These are phyloP conservation scores for Russula earlei DNA, from an alignment of 768 basidiomycete genomes.

Conservation along the genomic window DNA sequence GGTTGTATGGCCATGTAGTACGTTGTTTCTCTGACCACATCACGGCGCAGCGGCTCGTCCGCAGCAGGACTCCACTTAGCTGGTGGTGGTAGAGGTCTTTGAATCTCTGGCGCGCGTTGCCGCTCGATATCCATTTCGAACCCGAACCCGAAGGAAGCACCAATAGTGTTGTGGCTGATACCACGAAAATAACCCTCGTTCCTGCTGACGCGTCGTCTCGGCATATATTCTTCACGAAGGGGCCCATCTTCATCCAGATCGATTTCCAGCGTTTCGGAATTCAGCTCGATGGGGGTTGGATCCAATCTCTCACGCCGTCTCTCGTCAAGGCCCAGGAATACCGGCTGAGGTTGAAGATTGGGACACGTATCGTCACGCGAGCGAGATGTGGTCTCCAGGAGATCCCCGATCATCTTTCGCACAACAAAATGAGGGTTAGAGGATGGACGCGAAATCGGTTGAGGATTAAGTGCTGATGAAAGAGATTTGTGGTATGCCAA, in stretches of 20 bases:
- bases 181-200: constrained; percentile 24
- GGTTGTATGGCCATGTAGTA: constrained; percentile 61
- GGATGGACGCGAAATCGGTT: constrained; percentile 73
- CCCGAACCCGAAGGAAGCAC: constrained; percentile 1
- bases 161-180: constrained; percentile 1
- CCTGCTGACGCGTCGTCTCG: constrained; percentile 49
- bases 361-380: constrained; percentile 20
- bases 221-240: constrained; percentile 71
- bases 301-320: constrained; percentile 45
- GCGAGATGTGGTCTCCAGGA: constrained; percentile 41
- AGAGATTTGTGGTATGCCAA: constrained; percentile 56
- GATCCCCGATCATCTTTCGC: constrained; percentile 59
- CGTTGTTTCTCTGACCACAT: constrained; percentile 40
- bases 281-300: constrained; percentile 28
- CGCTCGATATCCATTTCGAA: constrained; percentile 7
- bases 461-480: constrained; percentile 48
- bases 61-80: constrained; percentile 74
- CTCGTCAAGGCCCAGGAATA: constrained; percentile 66
- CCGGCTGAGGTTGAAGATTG: constrained; percentile 42
- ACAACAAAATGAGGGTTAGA: constrained; percentile 61
- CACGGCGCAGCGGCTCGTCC: constrained; percentile 63
- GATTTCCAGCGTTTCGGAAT: constrained; percentile 50
- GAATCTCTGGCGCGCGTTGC: constrained; percentile 20
- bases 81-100: constrained; percentile 52
- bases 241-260: constrained; percentile 80